These are phyloP conservation scores for Viola odorata DNA, from an alignment of 345 rosid genomes.

Conservation along the genomic window DNA sequence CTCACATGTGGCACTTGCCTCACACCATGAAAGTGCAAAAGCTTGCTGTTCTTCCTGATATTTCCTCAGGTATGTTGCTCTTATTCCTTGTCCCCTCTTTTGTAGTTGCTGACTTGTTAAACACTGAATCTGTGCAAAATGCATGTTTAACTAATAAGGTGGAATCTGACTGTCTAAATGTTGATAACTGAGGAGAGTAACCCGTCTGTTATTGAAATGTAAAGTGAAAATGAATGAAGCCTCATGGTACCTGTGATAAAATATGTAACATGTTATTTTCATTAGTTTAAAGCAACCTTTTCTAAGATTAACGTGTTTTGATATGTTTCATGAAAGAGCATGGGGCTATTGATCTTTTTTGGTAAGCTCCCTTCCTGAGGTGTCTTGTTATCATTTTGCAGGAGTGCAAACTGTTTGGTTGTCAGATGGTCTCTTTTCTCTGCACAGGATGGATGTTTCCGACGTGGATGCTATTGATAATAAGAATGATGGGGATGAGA, in stretches of 20 bases:
- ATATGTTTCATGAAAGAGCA: no score
- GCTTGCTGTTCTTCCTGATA: constrained; percentile 58
- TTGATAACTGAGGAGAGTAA: no score
- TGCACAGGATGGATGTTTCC: constrained; percentile 39
- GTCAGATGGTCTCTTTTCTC: constrained; percentile 54
- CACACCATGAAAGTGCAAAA: constrained; percentile 59
- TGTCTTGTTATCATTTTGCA: constrained; percentile 26
- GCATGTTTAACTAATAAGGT: no score
- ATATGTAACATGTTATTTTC: no score
- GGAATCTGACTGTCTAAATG: no score
- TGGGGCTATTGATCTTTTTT: no score
- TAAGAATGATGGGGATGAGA: constrained; percentile 37
- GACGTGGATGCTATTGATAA: constrained; percentile 34
- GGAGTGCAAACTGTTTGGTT: constrained; percentile 65
- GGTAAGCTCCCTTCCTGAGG: no score
- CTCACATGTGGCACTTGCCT: constrained; percentile 48
- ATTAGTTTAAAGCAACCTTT: no score
- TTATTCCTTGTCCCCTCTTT: constrained; percentile 2
- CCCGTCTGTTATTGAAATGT: no score
- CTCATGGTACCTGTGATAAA: no score
- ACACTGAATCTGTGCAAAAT: background rate
- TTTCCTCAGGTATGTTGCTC: constrained; percentile 48
- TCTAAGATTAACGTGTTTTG: no score
- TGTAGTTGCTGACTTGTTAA: constrained; percentile 4
- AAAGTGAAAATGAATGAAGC: no score